Evolutionary conservation across 2,329 filamentous ascomycete genomes (phyloP).

Genomic region (Pestalotiopsis sp.): DNA sequence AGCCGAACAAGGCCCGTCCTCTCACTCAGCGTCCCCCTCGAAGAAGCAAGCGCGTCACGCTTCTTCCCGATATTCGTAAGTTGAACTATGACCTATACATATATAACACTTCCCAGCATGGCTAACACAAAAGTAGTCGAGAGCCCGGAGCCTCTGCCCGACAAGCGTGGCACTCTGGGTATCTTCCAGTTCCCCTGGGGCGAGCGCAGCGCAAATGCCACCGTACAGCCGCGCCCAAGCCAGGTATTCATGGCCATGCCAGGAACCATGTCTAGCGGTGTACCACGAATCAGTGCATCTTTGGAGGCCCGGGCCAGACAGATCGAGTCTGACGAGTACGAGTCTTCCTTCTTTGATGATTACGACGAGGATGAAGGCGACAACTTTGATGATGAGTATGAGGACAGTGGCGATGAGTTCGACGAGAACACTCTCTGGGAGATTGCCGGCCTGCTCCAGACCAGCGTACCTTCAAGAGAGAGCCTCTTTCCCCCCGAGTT

Average conservation of each 20-base stretch:
- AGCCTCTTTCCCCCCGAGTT: constrained; percentile 43
- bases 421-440: constrained; percentile 67
- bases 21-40: constrained; percentile 57
- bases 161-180: constrained; percentile 62
- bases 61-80: constrained; percentile 59
- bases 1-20: constrained; percentile 38
- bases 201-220: constrained; percentile 61
- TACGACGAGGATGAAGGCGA: constrained; percentile 50
- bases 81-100: neutral
- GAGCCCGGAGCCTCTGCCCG: constrained; percentile 59
- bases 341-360: constrained; percentile 62
- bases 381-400: constrained; percentile 38
- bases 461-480: constrained; percentile 53
- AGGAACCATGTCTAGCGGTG: constrained; percentile 52
- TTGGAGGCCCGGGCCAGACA: constrained; percentile 38
- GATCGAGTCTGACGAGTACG: constrained; percentile 43
- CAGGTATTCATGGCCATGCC: constrained; percentile 50
- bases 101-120: neutral
- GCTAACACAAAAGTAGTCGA: constrained; percentile 40
- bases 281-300: constrained; percentile 30
- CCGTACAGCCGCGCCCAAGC: constrained; percentile 39
- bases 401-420: constrained; percentile 54
- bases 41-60: constrained; percentile 58
- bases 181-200: constrained; percentile 71
- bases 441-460: constrained; percentile 61